phyloP scores from a whole-genome alignment of 805 yeast species.

The Candida oleophila region DNA sequence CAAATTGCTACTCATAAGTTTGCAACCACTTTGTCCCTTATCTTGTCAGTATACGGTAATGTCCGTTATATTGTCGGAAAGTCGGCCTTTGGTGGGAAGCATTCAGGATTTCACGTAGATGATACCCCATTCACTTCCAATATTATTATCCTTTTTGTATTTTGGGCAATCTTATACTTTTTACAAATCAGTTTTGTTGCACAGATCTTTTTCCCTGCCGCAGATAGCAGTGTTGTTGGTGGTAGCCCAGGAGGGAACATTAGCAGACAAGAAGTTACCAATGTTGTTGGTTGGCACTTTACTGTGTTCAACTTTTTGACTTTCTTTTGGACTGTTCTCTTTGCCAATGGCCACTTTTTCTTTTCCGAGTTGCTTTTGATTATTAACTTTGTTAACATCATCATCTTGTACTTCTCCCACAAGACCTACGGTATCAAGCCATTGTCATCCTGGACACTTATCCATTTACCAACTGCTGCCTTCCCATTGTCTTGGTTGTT shows the following conservation, averaged over 20 bases:
- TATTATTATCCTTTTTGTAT: conserved; percentile 46
- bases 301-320: conserved; percentile 58
- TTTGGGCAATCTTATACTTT: conserved; percentile 56
- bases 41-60: conserved; percentile 55
- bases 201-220: conserved; percentile 41
- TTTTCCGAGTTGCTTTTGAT: conserved; percentile 57
- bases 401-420: conserved; percentile 55
- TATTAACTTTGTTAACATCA: conserved; percentile 58
- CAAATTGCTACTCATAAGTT: conserved; percentile 28
- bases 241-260: conserved; percentile 14
- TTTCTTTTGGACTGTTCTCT: conserved; percentile 63
- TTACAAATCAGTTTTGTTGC: conserved; percentile 52
- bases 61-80: conserved; percentile 58
- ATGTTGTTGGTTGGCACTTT: conserved; percentile 59
- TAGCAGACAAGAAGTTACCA: conserved; percentile 25
- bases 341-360: conserved; percentile 58
- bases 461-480: conserved; percentile 68
- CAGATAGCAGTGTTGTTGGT: conserved; percentile 12
- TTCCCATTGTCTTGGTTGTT: conserved; percentile 75
- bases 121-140: conserved; percentile 73
- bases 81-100: conserved; percentile 39
- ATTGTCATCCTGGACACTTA: conserved; percentile 48
- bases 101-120: conserved; percentile 50
- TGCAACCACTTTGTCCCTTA: conserved; percentile 52
- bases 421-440: conserved; percentile 59